Conservation (phyloP, 768 basidiomycete species). For the Auriscalpium vulgare region DNA sequence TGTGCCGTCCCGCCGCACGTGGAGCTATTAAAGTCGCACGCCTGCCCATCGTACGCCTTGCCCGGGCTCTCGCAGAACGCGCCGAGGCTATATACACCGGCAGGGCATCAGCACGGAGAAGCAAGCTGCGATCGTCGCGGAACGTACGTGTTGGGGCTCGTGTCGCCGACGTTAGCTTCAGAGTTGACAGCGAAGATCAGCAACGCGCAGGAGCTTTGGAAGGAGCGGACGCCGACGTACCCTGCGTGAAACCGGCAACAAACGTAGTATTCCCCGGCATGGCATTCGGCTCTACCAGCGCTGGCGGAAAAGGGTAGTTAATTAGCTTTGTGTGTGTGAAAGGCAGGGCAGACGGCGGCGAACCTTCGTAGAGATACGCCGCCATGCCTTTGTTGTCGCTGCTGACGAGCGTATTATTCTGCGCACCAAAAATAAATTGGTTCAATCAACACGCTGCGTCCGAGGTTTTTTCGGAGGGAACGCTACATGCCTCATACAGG, state of each 20-base stretch:
- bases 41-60: constrained; percentile 52
- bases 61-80: constrained; percentile 77
- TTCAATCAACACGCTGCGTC: no score
- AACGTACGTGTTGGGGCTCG: constrained; percentile 70
- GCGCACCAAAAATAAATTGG: background rate
- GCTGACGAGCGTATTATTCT: constrained; percentile 82
- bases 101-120: background rate
- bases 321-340: background rate
- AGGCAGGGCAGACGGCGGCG: constrained; percentile 11
- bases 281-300: constrained; percentile 51
- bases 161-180: constrained; percentile 74
- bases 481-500: constrained; percentile 50
- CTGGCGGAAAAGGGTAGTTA: constrained; percentile 24
- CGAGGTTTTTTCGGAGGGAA: no score
- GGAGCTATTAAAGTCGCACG: constrained; percentile 63
- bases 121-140: background rate
- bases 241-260: constrained; percentile 69
- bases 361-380: constrained; percentile 69
- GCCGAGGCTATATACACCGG: constrained; percentile 37
- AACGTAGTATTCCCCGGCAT: constrained; percentile 67
- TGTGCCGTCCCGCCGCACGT: constrained; percentile 65
- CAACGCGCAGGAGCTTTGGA: constrained; percentile 2
- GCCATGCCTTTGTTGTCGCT: constrained; percentile 85
- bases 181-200: background rate
- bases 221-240: constrained; percentile 29